These are phyloP conservation scores for Pseudomicrostroma phylloplanum DNA, from an alignment of 1,284 basidiomycete genomes.

Conservation along the genomic window DNA sequence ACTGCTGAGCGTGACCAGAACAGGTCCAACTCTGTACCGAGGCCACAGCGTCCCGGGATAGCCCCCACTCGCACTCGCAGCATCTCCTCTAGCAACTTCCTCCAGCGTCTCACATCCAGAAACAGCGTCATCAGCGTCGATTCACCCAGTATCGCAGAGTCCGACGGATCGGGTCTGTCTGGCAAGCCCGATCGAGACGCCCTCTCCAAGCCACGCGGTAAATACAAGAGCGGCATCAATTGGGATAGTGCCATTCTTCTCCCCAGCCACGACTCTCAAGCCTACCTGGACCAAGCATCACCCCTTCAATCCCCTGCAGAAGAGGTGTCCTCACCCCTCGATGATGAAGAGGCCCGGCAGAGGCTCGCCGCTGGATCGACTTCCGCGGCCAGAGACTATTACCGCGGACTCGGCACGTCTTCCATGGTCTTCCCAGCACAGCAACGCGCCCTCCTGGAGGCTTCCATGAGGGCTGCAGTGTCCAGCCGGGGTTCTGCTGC, in stretches of 20 bases:
- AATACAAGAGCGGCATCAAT: conserved; percentile 33
- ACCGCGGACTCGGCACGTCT: conserved; percentile 13
- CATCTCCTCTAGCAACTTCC: background rate
- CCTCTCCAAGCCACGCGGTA: conserved; percentile 25
- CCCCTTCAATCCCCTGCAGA: conserved; percentile 4
- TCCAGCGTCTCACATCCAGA: conserved; percentile 2
- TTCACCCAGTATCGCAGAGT: background rate
- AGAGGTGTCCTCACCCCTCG: background rate
- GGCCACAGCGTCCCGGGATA: too few species aligned
- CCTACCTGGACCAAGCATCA: conserved; percentile 28
- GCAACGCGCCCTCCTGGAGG: conserved; percentile 7
- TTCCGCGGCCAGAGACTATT: conserved; percentile 27
- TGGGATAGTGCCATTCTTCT: conserved; percentile 18
- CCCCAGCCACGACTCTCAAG: conserved; percentile 20
- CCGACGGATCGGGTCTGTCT: background rate
- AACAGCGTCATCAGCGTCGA: background rate
- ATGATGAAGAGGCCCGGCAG: conserved; percentile 9
- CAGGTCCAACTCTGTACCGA: too few species aligned
- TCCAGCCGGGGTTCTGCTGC: background rate
- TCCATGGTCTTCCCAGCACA: conserved; percentile 21
- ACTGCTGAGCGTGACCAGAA: too few species aligned
- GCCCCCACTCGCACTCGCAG: background rate
- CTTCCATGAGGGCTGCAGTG: conserved; percentile 1
- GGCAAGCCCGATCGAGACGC: conserved; percentile 22
- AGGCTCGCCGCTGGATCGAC: conserved; percentile 23